Evolutionary conservation across 176 grass and related monocot genomes (phyloP).

Genomic region (Eremochloa ophiuroides): DNA sequence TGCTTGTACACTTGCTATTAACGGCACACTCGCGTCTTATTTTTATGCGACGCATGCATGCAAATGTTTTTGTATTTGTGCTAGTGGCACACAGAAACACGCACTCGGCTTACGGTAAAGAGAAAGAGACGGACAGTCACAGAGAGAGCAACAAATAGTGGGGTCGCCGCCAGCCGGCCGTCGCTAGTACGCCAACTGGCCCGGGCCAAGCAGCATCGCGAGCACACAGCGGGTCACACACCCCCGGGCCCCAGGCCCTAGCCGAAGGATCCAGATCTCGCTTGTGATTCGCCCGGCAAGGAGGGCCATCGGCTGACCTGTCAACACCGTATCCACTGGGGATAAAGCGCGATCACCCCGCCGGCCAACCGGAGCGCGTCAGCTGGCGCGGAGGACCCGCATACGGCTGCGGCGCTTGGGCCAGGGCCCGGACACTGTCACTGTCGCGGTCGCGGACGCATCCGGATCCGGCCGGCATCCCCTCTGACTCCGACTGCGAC

Average conservation of each 20-base stretch:
- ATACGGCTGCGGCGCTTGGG: neutral
- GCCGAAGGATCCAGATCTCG: conserved; percentile 27
- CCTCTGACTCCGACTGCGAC: no score
- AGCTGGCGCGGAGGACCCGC: neutral
- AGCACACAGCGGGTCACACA: neutral
- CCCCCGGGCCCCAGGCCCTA: neutral
- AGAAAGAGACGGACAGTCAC: neutral
- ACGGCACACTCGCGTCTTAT: neutral
- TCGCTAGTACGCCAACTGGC: neutral
- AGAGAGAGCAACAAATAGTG: neutral
- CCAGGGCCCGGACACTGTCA: neutral
- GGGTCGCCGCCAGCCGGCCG: no score
- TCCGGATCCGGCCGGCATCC: no score
- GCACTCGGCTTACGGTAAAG: neutral
- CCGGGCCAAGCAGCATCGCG: neutral
- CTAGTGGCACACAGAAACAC: neutral
- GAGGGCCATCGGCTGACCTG: conserved; percentile 14
- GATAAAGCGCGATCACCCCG: neutral
- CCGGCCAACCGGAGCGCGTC: neutral
- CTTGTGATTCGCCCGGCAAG: neutral
- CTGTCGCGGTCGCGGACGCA: neutral
- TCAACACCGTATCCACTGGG: conserved; percentile 7
- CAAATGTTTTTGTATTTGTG: neutral
- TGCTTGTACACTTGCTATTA: neutral
- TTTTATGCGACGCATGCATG: neutral